Conservation (phyloP, 768 basidiomycete species). For the Boletus tomentosulus region DNA sequence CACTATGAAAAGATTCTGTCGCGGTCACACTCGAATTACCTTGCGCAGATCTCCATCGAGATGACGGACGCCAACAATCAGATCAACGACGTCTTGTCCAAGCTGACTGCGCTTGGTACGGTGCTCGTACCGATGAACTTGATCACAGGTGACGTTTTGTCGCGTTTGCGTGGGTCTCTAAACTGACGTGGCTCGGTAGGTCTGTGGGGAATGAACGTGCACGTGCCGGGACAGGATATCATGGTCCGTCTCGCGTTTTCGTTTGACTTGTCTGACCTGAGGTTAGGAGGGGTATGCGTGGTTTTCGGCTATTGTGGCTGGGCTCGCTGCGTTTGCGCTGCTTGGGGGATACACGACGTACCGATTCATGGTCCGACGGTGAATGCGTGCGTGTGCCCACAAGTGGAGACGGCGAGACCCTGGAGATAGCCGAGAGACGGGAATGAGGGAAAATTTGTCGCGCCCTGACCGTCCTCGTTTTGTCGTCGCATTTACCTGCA, state of each 20-base stretch:
- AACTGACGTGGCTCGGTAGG: slow-evolving; percentile 36
- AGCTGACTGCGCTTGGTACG: slow-evolving; percentile 96
- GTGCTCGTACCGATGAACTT: slow-evolving; percentile 97
- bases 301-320: slow-evolving; percentile 85
- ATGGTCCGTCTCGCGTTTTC: slow-evolving; percentile 26
- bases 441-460: no score
- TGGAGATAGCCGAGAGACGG: neutral
- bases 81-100: slow-evolving; percentile 97
- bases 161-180: neutral
- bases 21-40: slow-evolving; percentile 97
- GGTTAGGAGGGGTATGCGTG: slow-evolving; percentile 54
- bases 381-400: neutral
- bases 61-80: slow-evolving; percentile 99
- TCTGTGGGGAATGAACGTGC: slow-evolving; percentile 99
- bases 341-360: slow-evolving; percentile 79
- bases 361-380: slow-evolving; percentile 60
- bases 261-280: neutral
- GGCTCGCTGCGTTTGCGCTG: slow-evolving; percentile 74
- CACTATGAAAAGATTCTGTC: slow-evolving; percentile 99
- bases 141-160: slow-evolving; percentile 65
- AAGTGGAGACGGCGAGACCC: no score
- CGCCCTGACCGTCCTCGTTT: no score
- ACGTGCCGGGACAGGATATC: slow-evolving; percentile 82
- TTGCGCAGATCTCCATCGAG: slow-evolving; percentile 99
- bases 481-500: neutral